Evolutionary conservation across 2,329 filamentous ascomycete species (phyloP), one percentile per base, ranked within the genome.

Genomic region (Grosmannia huntii): DNA sequence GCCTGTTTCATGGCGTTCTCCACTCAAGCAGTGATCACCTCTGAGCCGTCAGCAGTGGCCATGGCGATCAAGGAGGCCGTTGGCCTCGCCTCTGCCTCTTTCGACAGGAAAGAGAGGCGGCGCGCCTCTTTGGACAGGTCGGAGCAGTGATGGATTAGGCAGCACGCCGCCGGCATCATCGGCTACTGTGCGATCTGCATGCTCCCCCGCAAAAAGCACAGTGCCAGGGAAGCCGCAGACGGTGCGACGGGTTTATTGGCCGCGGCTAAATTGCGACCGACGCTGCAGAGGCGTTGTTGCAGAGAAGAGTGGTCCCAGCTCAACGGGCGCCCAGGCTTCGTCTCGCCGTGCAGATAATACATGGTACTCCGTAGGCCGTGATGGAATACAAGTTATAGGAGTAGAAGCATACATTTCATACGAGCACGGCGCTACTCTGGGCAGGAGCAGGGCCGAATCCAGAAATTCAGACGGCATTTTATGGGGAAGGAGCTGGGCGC

Each of bases 381-480:
- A n/a, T n/a, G n/a, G n/a, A n/a, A n/a, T n/a, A n/a, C n/a, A n/a
- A n/a, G n/a, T n/a, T n/a, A n/a, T n/a, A n/a, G 38, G 4, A 33
- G 31, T 11, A 33, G 31, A 33, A 33, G 31, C 31, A 33, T 33
- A 33, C 6, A 10, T 10, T 33, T 7, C 31, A 14, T 25, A 31
- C 25, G 21, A 51, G 5, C 19, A 25, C 60, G 61, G 62, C 61
- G 57, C 57, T 61, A 63, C 61, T 62, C 59, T 23, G 53, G 12
- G 33, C 23, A 62, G 55, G 38, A 55, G 27, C 62, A 64, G 62
- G 62, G 59, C 62, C 62, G 62, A 64, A 62, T 60, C 33, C 14
- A 60, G 52, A 57, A 57, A 50, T 59, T 48, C 38, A 53, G 55
- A 57, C 41, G 50, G 25, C 21, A 9, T 38, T 38, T 9, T 36